Percentiles rank a stretch among this genome's conserved stretches.
These are phyloP conservation scores for Exserohilum rostratum DNA, from an alignment of 2,329 filamentous ascomycete species.

Conservation along the genomic window DNA sequence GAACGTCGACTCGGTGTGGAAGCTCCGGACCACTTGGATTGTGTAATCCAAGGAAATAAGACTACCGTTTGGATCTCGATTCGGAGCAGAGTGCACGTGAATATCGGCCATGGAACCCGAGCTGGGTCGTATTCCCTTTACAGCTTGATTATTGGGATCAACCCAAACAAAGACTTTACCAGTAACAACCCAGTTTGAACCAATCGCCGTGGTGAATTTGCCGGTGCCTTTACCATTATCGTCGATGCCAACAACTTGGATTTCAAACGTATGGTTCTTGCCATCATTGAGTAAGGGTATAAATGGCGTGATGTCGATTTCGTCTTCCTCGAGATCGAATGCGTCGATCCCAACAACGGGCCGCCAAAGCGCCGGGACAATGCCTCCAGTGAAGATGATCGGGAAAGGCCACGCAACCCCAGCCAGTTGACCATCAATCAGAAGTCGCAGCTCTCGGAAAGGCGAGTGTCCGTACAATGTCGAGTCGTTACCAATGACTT, in stretches of 20 bases:
- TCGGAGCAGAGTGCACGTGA: constrained; percentile 57
- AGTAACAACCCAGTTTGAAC: constrained; percentile 75
- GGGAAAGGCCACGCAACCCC: constrained; percentile 84
- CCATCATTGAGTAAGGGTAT: constrained; percentile 72
- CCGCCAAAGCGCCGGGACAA: constrained; percentile 77
- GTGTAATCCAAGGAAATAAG: constrained; percentile 64
- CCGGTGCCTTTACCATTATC: constrained; percentile 60
- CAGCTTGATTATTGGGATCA: constrained; percentile 58
- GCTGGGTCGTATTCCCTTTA: constrained; percentile 56
- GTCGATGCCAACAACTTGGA: constrained; percentile 69
- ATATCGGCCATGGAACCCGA: constrained; percentile 55
- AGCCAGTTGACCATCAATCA: constrained; percentile 73
- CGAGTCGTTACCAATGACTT: constrained; percentile 65
- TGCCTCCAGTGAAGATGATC: constrained; percentile 80
- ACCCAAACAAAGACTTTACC: constrained; percentile 84
- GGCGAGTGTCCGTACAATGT: constrained; percentile 70
- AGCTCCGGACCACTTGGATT: constrained; percentile 60
- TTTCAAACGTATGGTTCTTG: constrained; percentile 67
- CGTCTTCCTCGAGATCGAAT: constrained; percentile 78
- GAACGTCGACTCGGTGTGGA: constrained; percentile 62
- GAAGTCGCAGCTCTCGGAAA: constrained; percentile 78
- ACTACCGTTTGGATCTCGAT: constrained; percentile 58
- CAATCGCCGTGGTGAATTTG: constrained; percentile 61
- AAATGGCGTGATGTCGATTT: constrained; percentile 83
- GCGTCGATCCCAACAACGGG: constrained; percentile 80